Percentiles rank a stretch among this genome's conserved stretches.
Evolutionary conservation across 345 rosid genomes (phyloP).

Genomic region (Salix brachista): DNA sequence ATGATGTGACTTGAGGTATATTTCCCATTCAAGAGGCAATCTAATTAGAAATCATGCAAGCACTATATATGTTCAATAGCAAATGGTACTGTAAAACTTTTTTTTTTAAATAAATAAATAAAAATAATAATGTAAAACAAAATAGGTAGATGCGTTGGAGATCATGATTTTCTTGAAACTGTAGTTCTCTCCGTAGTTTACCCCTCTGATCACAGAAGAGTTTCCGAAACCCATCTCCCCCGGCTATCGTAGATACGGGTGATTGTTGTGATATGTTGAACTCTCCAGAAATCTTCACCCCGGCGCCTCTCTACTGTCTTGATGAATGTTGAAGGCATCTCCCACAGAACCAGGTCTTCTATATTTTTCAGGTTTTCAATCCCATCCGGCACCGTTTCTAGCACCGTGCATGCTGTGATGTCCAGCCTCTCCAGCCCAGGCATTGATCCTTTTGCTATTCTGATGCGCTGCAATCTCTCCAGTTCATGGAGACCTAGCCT

Average conservation of each 20-base stretch:
- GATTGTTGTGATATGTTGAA: conserved; percentile 3
- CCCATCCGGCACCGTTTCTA: conserved; percentile 1
- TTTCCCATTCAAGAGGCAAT: too few relatives aligned
- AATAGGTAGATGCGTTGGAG: too few relatives aligned
- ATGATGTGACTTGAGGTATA: too few relatives aligned
- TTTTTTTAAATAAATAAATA: too few relatives aligned
- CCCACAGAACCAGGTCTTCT: neutral
- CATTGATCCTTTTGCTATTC: conserved; percentile 7
- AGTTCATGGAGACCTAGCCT: neutral
- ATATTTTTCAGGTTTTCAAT: neutral
- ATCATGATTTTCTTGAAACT: too few relatives aligned
- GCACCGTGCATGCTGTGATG: neutral
- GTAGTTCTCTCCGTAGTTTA: neutral
- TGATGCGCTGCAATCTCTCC: neutral
- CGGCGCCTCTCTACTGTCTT: neutral
- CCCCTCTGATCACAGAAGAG: neutral
- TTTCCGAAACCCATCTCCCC: neutral
- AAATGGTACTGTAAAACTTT: too few relatives aligned
- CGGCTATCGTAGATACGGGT: neutral
- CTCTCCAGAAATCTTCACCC: conserved; percentile 5
- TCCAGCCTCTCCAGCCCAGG: neutral
- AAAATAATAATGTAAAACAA: too few relatives aligned
- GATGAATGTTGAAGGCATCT: neutral
- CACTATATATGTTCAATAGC: too few relatives aligned
- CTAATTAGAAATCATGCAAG: too few relatives aligned